A percentile compares a stretch with the other conserved stretches of the same genome.
Conservation (phyloP, 768 basidiomycete genomes). For the Hortiboletus flavorubellus region DNA sequence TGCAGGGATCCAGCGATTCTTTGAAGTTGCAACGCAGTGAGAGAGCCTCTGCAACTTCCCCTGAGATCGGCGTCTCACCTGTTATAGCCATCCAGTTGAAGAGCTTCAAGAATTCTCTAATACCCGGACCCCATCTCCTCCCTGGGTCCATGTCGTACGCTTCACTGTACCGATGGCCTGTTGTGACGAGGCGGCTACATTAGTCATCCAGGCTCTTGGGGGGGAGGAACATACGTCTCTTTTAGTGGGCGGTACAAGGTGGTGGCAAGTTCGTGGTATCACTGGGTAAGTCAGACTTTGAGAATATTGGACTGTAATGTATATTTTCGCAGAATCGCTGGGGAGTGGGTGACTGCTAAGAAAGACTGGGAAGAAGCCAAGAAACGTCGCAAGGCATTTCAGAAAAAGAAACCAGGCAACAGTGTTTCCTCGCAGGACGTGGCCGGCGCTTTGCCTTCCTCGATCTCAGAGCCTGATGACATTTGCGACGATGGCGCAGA, state of each 20-base stretch:
- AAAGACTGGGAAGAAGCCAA: slow-evolving; percentile 78
- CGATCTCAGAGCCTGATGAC: slow-evolving; percentile 32
- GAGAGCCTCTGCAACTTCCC: slow-evolving; percentile 15
- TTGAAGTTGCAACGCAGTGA: slow-evolving; percentile 68
- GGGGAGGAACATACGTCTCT: slow-evolving; percentile 71
- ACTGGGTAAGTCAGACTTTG: slow-evolving; percentile 53
- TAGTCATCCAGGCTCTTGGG: slow-evolving; percentile 76
- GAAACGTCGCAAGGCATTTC: slow-evolving; percentile 48
- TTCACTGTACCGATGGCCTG: slow-evolving; percentile 68
- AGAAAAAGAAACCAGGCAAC: slow-evolving; percentile 29
- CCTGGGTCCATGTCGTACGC: slow-evolving; percentile 74
- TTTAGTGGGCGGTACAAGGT: slow-evolving; percentile 86
- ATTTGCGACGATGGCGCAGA: slow-evolving; percentile 71
- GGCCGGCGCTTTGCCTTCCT: slow-evolving; percentile 14
- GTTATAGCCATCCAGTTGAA: slow-evolving; percentile 73
- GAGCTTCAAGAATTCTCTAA: slow-evolving; percentile 79
- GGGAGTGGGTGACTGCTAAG: slow-evolving; percentile 83
- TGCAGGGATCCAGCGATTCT: slow-evolving; percentile 54
- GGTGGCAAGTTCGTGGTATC: slow-evolving; percentile 95
- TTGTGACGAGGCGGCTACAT: slow-evolving; percentile 70
- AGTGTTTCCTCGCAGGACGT: slow-evolving; percentile 11
- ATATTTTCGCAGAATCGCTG: slow-evolving; percentile 57
- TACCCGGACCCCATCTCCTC: slow-evolving; percentile 78
- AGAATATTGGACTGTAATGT: slow-evolving; percentile 12
- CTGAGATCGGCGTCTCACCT: background rate